A percentile compares a stretch with the other conserved stretches of the same genome.
Conservation (phyloP, 2,329 filamentous ascomycete genomes). For the Monosporascus sp. region DNA sequence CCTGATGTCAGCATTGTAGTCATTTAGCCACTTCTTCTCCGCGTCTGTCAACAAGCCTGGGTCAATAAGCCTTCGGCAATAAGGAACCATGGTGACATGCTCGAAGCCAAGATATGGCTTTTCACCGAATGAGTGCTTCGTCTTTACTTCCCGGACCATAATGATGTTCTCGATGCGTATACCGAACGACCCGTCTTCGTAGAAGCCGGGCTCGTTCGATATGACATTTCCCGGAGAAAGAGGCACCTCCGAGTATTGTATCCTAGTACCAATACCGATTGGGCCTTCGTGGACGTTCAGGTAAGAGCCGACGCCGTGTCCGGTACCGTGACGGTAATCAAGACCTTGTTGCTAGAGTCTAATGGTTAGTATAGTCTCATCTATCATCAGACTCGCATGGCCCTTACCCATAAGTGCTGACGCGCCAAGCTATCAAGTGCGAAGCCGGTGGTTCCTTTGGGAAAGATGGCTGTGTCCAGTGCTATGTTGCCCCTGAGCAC, state of each 20-base stretch:
- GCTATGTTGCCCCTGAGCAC: slow-evolving; percentile 93
- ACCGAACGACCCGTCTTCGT: slow-evolving; percentile 91
- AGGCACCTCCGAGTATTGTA: slow-evolving; percentile 87
- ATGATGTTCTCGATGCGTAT: slow-evolving; percentile 96
- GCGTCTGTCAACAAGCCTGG: slow-evolving; percentile 61
- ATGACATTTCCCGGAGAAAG: slow-evolving; percentile 90
- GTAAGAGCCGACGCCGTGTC: slow-evolving; percentile 91
- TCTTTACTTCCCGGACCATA: slow-evolving; percentile 84
- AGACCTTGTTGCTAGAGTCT: slow-evolving; percentile 61
- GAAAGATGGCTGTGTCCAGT: slow-evolving; percentile 80
- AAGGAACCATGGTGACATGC: slow-evolving; percentile 94
- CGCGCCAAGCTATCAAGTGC: slow-evolving; percentile 84
- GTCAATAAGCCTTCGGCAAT: slow-evolving; percentile 86
- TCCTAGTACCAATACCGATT: slow-evolving; percentile 88
- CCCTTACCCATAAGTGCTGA: slow-evolving; percentile 80
- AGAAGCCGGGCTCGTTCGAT: slow-evolving; percentile 94
- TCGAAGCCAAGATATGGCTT: slow-evolving; percentile 95
- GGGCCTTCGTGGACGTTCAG: slow-evolving; percentile 97
- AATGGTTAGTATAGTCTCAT: slow-evolving; percentile 4
- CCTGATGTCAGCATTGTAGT: slow-evolving; percentile 75
- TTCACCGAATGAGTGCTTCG: slow-evolving; percentile 82
- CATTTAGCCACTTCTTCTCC: slow-evolving; percentile 84
- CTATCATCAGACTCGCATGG: neutral
- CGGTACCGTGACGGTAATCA: slow-evolving; percentile 94
- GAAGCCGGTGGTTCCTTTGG: slow-evolving; percentile 91